Evolutionary conservation across 2,329 filamentous ascomycete species (phyloP).

Genomic region (Chlorencoelia australis): DNA sequence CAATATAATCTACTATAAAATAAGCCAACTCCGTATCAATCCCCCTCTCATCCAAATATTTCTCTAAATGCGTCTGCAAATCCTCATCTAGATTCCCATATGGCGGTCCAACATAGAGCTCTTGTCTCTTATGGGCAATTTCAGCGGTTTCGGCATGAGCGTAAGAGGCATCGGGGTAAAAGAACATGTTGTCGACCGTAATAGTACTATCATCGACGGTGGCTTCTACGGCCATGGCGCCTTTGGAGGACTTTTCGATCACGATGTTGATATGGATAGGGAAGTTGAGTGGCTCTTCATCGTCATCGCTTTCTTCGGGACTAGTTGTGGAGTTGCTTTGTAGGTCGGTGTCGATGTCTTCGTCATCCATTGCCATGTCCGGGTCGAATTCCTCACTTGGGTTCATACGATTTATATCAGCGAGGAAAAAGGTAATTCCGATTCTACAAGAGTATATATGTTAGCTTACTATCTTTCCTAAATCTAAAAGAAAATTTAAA

Average conservation of each 20-base stretch:
- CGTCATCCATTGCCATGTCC: slow-evolving; percentile 45
- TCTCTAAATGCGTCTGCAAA: slow-evolving; percentile 82
- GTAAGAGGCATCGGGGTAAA: slow-evolving; percentile 68
- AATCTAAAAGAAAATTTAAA: slow-evolving; percentile 23
- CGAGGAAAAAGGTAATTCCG: slow-evolving; percentile 74
- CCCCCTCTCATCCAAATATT: slow-evolving; percentile 89
- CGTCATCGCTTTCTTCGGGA: slow-evolving; percentile 42
- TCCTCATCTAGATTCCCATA: slow-evolving; percentile 95
- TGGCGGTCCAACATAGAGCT: slow-evolving; percentile 79
- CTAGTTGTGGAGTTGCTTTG: slow-evolving; percentile 45
- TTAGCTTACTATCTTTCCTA: slow-evolving; percentile 15
- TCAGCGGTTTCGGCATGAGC: slow-evolving; percentile 70
- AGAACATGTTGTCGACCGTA: slow-evolving; percentile 82
- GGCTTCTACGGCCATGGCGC: slow-evolving; percentile 79
- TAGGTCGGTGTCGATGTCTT: slow-evolving; percentile 31
- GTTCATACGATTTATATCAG: slow-evolving; percentile 63
- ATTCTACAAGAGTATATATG: slow-evolving; percentile 40
- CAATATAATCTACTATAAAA: slow-evolving; percentile 93
- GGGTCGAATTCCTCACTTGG: slow-evolving; percentile 45
- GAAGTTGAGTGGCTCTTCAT: slow-evolving; percentile 46
- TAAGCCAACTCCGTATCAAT: slow-evolving; percentile 77
- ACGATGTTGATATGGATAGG: slow-evolving; percentile 78
- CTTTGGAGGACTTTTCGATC: slow-evolving; percentile 77
- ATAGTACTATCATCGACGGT: slow-evolving; percentile 78
- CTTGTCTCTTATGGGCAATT: slow-evolving; percentile 63